Evolutionary conservation across 2,329 filamentous ascomycete species (phyloP).

Genomic region (Botrytis tulipae): DNA sequence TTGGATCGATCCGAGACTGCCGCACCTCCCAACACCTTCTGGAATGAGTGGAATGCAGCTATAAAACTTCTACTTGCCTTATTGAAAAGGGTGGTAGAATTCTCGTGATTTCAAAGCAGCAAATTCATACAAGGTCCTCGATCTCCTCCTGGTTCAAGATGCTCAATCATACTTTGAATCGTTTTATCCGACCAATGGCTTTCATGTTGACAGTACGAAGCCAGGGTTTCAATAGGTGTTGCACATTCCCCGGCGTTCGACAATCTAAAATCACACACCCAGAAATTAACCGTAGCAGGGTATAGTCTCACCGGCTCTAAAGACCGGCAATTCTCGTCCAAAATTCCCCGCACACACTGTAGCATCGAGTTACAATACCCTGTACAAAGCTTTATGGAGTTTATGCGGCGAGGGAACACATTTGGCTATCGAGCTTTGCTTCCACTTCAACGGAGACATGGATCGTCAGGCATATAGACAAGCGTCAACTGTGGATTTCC

Average conservation of each 20-base stretch:
- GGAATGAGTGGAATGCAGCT: neutral
- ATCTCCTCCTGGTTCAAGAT: neutral
- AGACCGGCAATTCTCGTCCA: too few species aligned
- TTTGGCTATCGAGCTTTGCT: neutral
- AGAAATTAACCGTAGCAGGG: neutral
- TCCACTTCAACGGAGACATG: neutral
- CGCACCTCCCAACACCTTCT: neutral
- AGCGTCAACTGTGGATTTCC: neutral
- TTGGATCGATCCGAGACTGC: neutral
- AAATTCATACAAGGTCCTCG: neutral
- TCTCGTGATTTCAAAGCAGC: neutral
- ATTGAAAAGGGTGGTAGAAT: neutral
- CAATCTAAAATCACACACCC: neutral
- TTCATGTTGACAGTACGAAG: neutral
- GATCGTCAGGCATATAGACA: neutral
- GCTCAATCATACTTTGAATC: neutral
- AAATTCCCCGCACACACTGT: neutral
- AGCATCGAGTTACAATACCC: neutral
- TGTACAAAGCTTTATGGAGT: neutral
- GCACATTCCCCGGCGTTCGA: neutral
- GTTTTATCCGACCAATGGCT: neutral
- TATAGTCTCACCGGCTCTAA: neutral
- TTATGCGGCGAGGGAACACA: neutral
- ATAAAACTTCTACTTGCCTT: neutral
- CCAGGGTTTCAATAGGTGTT: neutral